Conservation (phyloP, 2,329 filamentous ascomycete genomes). For the Fusarium decemcellulare region DNA sequence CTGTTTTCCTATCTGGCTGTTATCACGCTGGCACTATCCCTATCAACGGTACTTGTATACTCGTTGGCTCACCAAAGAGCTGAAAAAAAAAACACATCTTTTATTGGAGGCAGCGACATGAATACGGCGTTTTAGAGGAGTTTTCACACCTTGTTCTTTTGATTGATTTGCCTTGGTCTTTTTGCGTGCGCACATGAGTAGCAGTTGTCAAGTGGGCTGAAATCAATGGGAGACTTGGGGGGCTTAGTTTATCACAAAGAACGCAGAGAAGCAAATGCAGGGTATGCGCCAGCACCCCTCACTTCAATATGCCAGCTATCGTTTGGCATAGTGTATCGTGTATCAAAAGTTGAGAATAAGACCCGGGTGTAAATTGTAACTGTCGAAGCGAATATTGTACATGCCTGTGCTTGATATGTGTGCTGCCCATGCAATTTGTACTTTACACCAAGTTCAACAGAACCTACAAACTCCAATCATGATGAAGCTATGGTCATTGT, state of each 20-base stretch:
- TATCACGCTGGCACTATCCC: neutral
- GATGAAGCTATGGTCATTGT: constrained; percentile 13
- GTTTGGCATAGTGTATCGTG: neutral
- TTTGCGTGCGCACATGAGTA: constrained; percentile 4
- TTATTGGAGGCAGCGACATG: constrained; percentile 15
- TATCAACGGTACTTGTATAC: neutral
- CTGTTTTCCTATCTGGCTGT: neutral
- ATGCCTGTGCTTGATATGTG: constrained; percentile 21
- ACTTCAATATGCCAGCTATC: neutral
- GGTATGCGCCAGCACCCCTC: neutral
- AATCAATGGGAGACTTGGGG: neutral
- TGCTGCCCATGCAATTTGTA: constrained; percentile 18
- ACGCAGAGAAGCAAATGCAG: neutral
- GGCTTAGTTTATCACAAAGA: neutral
- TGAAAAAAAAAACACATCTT: constrained; percentile 4
- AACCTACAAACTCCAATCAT: constrained; percentile 29
- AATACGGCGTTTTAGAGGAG: constrained; percentile 15
- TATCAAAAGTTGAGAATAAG: neutral
- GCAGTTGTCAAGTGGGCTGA: neutral
- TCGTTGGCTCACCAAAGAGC: constrained; percentile 5
- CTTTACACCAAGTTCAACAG: constrained; percentile 12
- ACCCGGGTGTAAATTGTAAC: neutral
- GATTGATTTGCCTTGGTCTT: neutral
- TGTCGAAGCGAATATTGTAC: constrained; percentile 23
- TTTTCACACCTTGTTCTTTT: neutral